A percentile compares a stretch with the other conserved stretches of the same genome.
These are phyloP conservation scores for Pleurotus platypus DNA, from an alignment of 768 basidiomycete species.

Conservation along the genomic window DNA sequence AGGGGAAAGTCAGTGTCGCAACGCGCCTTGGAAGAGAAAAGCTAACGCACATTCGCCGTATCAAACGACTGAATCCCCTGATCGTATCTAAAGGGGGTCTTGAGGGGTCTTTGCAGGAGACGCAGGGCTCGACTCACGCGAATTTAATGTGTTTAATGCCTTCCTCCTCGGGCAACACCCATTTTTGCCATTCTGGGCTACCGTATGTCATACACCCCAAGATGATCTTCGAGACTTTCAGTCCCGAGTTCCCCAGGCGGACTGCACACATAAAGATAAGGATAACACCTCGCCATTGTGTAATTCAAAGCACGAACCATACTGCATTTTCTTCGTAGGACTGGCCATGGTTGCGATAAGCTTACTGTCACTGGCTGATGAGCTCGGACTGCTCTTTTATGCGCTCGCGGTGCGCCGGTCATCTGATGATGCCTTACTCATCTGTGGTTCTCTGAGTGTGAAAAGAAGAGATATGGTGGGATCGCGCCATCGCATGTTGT, in stretches of 20 bases:
- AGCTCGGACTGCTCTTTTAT: too few relatives aligned
- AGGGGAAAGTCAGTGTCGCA: not conserved
- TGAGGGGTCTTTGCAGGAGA: not conserved
- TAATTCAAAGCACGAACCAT: not conserved
- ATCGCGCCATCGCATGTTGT: too few relatives aligned
- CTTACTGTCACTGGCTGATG: too few relatives aligned
- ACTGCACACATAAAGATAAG: constrained; percentile 22
- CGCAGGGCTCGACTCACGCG: not conserved
- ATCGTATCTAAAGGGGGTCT: constrained; percentile 40
- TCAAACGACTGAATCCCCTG: constrained; percentile 65
- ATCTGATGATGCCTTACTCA: not conserved
- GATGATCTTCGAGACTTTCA: constrained; percentile 64
- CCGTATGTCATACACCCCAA: constrained; percentile 66
- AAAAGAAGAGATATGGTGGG: not conserved
- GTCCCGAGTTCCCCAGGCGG: constrained; percentile 47
- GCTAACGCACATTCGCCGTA: constrained; percentile 40
- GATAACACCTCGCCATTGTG: too few relatives aligned
- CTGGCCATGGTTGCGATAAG: not conserved
- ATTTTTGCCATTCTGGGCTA: constrained; percentile 44
- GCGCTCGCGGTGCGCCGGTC: not conserved
- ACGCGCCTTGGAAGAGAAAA: not conserved
- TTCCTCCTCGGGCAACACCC: constrained; percentile 46
- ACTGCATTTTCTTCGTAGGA: constrained; percentile 2
- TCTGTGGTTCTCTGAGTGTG: not conserved
- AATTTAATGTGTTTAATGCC: constrained; percentile 50